Conservation (phyloP, 148 eudicot genomes). For the Talinum fruticosum region DNA sequence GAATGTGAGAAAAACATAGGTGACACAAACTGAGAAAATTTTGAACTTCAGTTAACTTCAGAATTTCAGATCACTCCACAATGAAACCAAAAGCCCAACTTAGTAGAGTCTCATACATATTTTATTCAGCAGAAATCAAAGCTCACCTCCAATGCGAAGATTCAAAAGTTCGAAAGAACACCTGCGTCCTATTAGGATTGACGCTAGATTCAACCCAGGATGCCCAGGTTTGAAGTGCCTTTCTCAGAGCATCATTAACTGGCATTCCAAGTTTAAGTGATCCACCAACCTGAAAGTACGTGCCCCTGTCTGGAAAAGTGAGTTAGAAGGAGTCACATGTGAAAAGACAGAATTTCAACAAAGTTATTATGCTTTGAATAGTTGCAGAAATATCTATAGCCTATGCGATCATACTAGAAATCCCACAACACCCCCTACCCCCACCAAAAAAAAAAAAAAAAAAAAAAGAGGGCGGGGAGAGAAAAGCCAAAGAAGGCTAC, state of each 20-base stretch:
- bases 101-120: too few species aligned
- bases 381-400: not conserved
- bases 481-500: not conserved
- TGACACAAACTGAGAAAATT: not conserved
- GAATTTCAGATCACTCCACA: not conserved
- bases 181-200: conserved; percentile 42
- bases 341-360: not conserved
- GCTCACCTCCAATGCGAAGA: conserved; percentile 64
- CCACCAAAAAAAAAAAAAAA: not conserved
- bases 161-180: conserved; percentile 67
- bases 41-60: not conserved
- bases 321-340: conserved; percentile 19
- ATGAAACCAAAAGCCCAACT: not conserved
- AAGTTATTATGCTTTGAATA: not conserved
- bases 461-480: too few species aligned
- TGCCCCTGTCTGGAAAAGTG: conserved; percentile 56
- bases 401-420: not conserved
- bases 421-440: not conserved
- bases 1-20: not conserved
- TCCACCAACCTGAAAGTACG: conserved; percentile 55
- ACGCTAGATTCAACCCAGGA: conserved; percentile 54
- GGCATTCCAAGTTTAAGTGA: conserved; percentile 61
- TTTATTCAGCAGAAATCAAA: not conserved
- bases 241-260: conserved; percentile 42
- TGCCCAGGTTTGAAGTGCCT: conserved; percentile 57